A percentile compares a stretch with the other conserved stretches of the same genome.
phyloP scores from a whole-genome alignment of 1,139 yeast species.

The Taphrina pruni region DNA sequence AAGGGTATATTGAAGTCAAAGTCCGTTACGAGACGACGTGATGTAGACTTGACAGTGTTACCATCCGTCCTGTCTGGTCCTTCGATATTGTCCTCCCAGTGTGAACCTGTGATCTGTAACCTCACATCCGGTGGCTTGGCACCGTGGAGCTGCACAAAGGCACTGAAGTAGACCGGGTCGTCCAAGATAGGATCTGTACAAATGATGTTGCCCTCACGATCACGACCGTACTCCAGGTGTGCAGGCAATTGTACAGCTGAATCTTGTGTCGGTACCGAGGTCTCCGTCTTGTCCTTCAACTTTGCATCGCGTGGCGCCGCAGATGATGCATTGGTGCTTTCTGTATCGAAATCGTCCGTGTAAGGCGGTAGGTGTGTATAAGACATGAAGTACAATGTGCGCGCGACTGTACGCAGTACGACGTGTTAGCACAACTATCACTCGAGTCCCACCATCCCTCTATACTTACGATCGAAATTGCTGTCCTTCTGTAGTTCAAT shows the following conservation, averaged over 20 bases:
- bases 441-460: background rate
- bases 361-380: slow-evolving; percentile 1
- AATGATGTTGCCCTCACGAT: slow-evolving; percentile 4
- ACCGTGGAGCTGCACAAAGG: slow-evolving; percentile 25
- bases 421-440: no score
- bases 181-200: slow-evolving; percentile 21
- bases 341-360: slow-evolving; percentile 1
- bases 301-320: slow-evolving; percentile 6
- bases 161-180: slow-evolving; percentile 17
- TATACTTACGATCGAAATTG: no score
- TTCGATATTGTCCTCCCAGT: slow-evolving; percentile 18
- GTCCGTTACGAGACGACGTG: slow-evolving; percentile 19
- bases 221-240: slow-evolving; percentile 13
- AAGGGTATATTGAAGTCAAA: slow-evolving; percentile 11
- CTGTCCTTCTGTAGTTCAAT: no score
- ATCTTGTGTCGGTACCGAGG: background rate
- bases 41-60: slow-evolving; percentile 1
- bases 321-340: background rate
- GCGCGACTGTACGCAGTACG: no score
- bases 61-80: slow-evolving; percentile 19
- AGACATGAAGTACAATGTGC: background rate
- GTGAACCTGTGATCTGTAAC: slow-evolving; percentile 15
- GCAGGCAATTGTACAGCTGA: background rate
- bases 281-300: slow-evolving; percentile 11
- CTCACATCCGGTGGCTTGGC: slow-evolving; percentile 20